Percentiles rank a stretch among this genome's conserved stretches.
Evolutionary conservation across 2,329 filamentous ascomycete genomes (phyloP).

Genomic region (Endoconidiophora laricicola): DNA sequence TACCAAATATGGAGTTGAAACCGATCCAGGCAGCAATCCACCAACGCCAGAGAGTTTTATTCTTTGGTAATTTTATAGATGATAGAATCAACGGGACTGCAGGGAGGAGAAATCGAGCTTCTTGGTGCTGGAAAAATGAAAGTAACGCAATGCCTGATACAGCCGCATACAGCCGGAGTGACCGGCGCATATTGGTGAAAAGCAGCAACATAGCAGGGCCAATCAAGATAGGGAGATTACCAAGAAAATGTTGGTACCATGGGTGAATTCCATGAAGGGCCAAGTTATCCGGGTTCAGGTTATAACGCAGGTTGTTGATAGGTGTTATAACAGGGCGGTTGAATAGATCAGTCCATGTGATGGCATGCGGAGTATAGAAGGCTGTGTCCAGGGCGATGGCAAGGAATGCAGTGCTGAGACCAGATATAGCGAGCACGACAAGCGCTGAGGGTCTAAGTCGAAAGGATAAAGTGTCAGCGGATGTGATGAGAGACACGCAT

Average conservation of each 20-base stretch:
- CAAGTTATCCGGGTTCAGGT: constrained; percentile 51
- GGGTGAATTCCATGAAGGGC: constrained; percentile 62
- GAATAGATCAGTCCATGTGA: constrained; percentile 48
- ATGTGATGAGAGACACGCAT: too few species aligned
- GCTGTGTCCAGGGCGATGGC: constrained; percentile 72
- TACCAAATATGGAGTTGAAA: constrained; percentile 52
- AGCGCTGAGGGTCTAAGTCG: constrained; percentile 34
- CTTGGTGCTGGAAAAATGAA: constrained; percentile 63
- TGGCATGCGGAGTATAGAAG: constrained; percentile 53
- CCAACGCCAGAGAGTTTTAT: constrained; percentile 28
- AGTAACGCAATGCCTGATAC: constrained; percentile 54
- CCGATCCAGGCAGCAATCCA: constrained; percentile 49
- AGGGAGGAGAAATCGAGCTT: constrained; percentile 62
- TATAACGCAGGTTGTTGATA: constrained; percentile 63
- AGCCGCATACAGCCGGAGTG: constrained; percentile 53
- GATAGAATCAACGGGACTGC: constrained; percentile 62
- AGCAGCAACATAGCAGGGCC: constrained; percentile 51
- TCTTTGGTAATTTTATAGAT: constrained; percentile 49
- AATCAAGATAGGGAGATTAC: constrained; percentile 55
- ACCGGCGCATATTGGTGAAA: constrained; percentile 38
- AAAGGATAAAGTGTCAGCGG: constrained; percentile 17
- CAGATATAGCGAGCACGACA: constrained; percentile 45
- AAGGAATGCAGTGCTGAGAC: constrained; percentile 48
- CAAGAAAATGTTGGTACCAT: constrained; percentile 58
- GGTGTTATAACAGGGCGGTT: constrained; percentile 55